These are phyloP conservation scores for Moricandia arvensis DNA, from an alignment of 345 rosid species.

Conservation along the genomic window DNA sequence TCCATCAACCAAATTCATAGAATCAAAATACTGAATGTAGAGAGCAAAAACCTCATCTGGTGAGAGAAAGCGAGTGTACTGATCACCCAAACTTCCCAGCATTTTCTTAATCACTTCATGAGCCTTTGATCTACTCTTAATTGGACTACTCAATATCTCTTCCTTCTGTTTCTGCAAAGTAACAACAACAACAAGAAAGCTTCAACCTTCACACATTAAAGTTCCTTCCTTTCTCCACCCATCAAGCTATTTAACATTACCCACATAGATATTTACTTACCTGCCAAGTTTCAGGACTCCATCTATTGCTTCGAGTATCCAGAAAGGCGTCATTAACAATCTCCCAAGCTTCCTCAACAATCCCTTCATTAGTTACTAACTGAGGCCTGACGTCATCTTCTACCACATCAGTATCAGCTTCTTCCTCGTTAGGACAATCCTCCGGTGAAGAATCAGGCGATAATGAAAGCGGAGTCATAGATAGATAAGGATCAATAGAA, in stretches of 20 bases:
- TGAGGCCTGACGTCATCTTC: conserved; percentile 40
- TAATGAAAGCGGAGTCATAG: conserved; percentile 28
- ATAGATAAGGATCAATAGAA: conserved; percentile 33
- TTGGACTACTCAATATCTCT: conserved; percentile 51
- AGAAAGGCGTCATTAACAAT: conserved; percentile 75
- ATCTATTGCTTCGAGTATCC: conserved; percentile 48
- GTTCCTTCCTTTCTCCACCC: conserved; percentile 6
- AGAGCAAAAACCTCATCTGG: conserved; percentile 66
- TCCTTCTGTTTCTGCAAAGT: conserved; percentile 61
- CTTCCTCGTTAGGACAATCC: conserved; percentile 54
- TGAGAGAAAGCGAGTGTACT: conserved; percentile 83
- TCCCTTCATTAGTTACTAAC: conserved; percentile 53
- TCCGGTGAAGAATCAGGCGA: conserved; percentile 37
- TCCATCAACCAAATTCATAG: conserved; percentile 14
- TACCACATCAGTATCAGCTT: conserved; percentile 43
- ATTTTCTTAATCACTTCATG: conserved; percentile 73
- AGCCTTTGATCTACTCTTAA: conserved; percentile 76
- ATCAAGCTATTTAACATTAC: conserved; percentile 10
- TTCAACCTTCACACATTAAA: conserved; percentile 6
- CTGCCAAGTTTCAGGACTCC: conserved; percentile 79
- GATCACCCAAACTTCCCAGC: conserved; percentile 84
- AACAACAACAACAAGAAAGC: not conserved
- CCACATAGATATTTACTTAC: conserved; percentile 29
- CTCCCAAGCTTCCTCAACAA: conserved; percentile 96
- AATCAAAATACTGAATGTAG: not conserved